Evolutionary conservation across 1,284 basidiomycete genomes (phyloP).

Genomic region (Ustilago curta): DNA sequence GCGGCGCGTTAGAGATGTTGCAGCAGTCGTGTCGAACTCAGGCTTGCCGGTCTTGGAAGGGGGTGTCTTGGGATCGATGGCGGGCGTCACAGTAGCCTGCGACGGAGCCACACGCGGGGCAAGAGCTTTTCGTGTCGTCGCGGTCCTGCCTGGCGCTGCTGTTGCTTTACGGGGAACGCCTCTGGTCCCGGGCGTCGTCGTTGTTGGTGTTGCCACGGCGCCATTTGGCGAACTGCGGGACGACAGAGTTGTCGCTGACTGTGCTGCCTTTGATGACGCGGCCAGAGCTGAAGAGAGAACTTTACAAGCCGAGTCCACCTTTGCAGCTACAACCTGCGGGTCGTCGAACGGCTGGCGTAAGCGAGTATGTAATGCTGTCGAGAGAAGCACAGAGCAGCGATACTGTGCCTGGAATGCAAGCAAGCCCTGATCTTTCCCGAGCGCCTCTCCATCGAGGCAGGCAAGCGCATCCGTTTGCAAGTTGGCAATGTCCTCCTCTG

Average conservation of each 20-base stretch:
- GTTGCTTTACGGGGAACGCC: slow-evolving; percentile 16
- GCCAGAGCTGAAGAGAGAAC: slow-evolving; percentile 12
- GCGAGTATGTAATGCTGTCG: slow-evolving; percentile 27
- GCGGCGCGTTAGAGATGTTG: background rate
- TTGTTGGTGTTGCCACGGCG: background rate
- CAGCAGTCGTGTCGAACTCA: slow-evolving; percentile 9
- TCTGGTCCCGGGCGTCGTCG: slow-evolving; percentile 16
- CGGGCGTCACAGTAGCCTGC: slow-evolving; percentile 18
- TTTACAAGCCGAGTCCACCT: slow-evolving; percentile 41
- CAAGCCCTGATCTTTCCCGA: slow-evolving; percentile 34
- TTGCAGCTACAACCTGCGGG: slow-evolving; percentile 23
- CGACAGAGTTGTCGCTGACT: slow-evolving; percentile 10
- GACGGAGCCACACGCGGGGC: slow-evolving; percentile 29
- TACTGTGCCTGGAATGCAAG: slow-evolving; percentile 38
- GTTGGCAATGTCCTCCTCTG: slow-evolving; percentile 16
- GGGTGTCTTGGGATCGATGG: slow-evolving; percentile 19
- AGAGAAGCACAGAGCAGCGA: slow-evolving; percentile 31
- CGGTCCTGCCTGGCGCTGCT: slow-evolving; percentile 4
- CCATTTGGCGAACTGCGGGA: slow-evolving; percentile 20
- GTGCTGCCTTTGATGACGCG: slow-evolving; percentile 1
- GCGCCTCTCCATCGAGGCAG: slow-evolving; percentile 14
- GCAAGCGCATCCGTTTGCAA: slow-evolving; percentile 27
- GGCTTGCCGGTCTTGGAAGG: slow-evolving; percentile 29
- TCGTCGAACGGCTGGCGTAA: slow-evolving; percentile 30
- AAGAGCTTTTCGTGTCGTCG: slow-evolving; percentile 21